phyloP scores from a whole-genome alignment of 2,329 filamentous ascomycete species.

The Aspergillus neotritici region DNA sequence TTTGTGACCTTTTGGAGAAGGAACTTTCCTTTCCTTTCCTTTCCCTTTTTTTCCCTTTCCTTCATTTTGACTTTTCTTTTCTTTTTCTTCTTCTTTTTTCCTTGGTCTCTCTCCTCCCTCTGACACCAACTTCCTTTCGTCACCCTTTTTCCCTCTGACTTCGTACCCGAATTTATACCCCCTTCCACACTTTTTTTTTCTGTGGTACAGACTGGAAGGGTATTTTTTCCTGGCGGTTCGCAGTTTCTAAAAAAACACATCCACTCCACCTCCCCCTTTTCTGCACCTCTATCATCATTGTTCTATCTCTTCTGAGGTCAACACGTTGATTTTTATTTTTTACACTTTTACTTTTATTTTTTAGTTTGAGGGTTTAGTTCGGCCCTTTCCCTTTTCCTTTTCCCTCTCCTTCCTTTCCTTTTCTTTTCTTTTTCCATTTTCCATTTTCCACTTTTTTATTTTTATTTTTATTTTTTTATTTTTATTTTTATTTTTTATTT shows the following conservation, averaged over 20 bases:
- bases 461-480: too few species aligned
- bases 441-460: background rate
- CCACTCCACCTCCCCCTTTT: background rate
- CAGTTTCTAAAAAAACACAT: too few species aligned
- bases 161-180: background rate
- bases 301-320: background rate
- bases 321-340: too few species aligned
- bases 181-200: background rate
- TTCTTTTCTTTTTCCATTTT: constrained; percentile 1
- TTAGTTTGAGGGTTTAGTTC: background rate
- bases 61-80: background rate
- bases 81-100: background rate
- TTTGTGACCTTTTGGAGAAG: background rate
- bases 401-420: background rate
- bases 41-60: background rate
- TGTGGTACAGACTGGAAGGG: background rate
- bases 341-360: background rate
- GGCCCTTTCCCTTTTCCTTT: background rate
- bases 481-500: constrained; percentile 1
- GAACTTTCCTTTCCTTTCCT: constrained; percentile 4
- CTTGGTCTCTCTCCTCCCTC: background rate
- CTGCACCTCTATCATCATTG: background rate
- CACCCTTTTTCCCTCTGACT: constrained; percentile 7
- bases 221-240: too few species aligned
- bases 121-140: constrained; percentile 6